Evolutionary conservation across 768 basidiomycete species (phyloP).

Genomic region (Tricholoma flavovirens): DNA sequence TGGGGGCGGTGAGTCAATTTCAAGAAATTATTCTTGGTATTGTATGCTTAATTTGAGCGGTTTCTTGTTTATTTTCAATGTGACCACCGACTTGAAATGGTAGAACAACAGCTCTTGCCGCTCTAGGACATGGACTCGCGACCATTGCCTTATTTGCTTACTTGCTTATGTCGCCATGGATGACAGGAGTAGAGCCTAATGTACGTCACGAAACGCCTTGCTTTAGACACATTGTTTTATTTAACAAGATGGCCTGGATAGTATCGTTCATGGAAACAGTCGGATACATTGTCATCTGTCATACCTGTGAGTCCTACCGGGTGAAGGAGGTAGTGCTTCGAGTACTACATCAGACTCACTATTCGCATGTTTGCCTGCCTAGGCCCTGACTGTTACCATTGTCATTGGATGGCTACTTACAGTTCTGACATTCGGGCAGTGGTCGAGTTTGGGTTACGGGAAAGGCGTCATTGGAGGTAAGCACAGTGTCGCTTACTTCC

Average conservation of each 20-base stretch:
- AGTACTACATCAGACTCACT: neutral
- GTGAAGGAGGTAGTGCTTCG: neutral
- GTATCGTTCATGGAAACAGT: slow-evolving; percentile 74
- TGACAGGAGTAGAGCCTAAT: slow-evolving; percentile 62
- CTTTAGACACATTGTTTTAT: neutral
- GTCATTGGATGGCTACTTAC: slow-evolving; percentile 65
- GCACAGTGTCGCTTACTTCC: slow-evolving; percentile 12
- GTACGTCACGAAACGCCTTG: slow-evolving; percentile 34
- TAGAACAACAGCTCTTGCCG: slow-evolving; percentile 50
- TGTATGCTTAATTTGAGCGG: neutral
- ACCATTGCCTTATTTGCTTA: slow-evolving; percentile 71
- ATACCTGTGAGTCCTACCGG: slow-evolving; percentile 45
- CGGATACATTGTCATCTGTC: slow-evolving; percentile 58
- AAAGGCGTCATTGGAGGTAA: slow-evolving; percentile 60
- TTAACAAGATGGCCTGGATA: slow-evolving; percentile 18
- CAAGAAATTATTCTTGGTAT: neutral
- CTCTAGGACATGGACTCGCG: slow-evolving; percentile 50
- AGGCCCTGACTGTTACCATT: slow-evolving; percentile 62
- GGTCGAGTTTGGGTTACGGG: slow-evolving; percentile 59
- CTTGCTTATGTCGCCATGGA: slow-evolving; percentile 60
- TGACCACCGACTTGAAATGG: neutral
- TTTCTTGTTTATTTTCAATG: neutral
- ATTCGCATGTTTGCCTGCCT: neutral
- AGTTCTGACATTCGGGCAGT: slow-evolving; percentile 58
- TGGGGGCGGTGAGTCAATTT: slow-evolving; percentile 48